phyloP scores from a whole-genome alignment of 257 asterid species.

The Craterostigma plantagineum region DNA sequence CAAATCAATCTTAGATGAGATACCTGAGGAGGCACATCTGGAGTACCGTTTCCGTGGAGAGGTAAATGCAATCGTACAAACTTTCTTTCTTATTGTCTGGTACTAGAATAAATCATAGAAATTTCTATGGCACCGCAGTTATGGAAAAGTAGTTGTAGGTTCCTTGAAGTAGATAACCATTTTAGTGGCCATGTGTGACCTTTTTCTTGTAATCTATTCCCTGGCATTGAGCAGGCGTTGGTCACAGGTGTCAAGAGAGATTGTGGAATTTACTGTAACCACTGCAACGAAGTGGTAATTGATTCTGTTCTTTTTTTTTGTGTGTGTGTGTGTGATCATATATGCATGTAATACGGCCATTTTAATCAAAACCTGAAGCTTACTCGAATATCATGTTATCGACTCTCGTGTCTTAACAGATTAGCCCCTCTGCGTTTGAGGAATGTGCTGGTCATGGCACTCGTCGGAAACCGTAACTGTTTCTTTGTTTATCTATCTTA shows the following conservation, averaged over 20 bases:
- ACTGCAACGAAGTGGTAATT: constrained; percentile 55
- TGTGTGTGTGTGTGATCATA: not conserved
- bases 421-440: constrained; percentile 89
- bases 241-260: constrained; percentile 50
- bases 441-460: constrained; percentile 84
- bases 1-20: constrained; percentile 38
- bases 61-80: constrained; percentile 24
- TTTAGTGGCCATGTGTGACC: not conserved
- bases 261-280: constrained; percentile 45
- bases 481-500: constrained; percentile 6
- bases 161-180: not conserved
- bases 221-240: constrained; percentile 32
- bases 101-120: not conserved
- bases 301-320: constrained; percentile 26
- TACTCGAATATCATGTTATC: constrained; percentile 4
- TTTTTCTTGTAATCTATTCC: constrained; percentile 1
- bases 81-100: not conserved
- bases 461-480: constrained; percentile 85
- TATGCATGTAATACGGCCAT: not conserved
- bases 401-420: constrained; percentile 27
- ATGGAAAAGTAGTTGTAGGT: not conserved
- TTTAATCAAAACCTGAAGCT: too few relatives aligned
- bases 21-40: constrained; percentile 64
- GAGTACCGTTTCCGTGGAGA: constrained; percentile 52
- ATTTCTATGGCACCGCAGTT: not conserved